Evolutionary conservation across 768 basidiomycete species (phyloP), one percentile per base, ranked within the genome.

Genomic region (Boletus subparvulus): DNA sequence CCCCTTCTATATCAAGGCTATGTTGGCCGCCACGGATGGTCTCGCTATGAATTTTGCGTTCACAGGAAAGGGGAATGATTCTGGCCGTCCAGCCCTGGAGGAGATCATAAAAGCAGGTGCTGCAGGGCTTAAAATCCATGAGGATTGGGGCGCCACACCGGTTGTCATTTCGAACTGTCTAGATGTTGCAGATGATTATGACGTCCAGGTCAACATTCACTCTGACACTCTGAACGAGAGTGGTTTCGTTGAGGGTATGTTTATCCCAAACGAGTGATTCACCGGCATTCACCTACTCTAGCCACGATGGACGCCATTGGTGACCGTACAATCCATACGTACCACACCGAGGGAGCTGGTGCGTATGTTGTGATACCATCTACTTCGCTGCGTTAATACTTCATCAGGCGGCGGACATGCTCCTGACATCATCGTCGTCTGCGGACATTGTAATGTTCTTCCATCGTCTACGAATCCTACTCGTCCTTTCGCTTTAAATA

Each of bases 381-480:
- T 39, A 12, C 9, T 33, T 14, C 16, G 32, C 46, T 3, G 28
- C 30, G 50, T 53, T 55, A 44, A 60, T 8, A 39, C 33, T 35
- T 35, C 12, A 52, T 10, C 19, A 87, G 89, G 94, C 47, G 94
- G 94, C 14, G 94, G 97, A 13, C 96, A 98, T 68, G 96, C 96
- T 3, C 97, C 97, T 0, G 97, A 98, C 65, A 98, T 98, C 72
- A 96, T 99, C 68, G 88, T 92, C n/a, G 95, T 98, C 21, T 96
- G 94, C 59, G 92, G 91, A 30, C 82, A 84, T 8, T 75, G 85
- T 2, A 96, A 98, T 56, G 94, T 98, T 3, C 77, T 98, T 10
- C 97, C 97, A 0, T 94, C 92, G 9, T 98, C 97, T 10, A 99
- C 97, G 6, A 99, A 95, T 67, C 97, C 97, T 7, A 98, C 97